A percentile compares a stretch with the other conserved stretches of the same genome.
Evolutionary conservation across 2,329 filamentous ascomycete genomes (phyloP).

Genomic region (Aureobasidium leucospermi): DNA sequence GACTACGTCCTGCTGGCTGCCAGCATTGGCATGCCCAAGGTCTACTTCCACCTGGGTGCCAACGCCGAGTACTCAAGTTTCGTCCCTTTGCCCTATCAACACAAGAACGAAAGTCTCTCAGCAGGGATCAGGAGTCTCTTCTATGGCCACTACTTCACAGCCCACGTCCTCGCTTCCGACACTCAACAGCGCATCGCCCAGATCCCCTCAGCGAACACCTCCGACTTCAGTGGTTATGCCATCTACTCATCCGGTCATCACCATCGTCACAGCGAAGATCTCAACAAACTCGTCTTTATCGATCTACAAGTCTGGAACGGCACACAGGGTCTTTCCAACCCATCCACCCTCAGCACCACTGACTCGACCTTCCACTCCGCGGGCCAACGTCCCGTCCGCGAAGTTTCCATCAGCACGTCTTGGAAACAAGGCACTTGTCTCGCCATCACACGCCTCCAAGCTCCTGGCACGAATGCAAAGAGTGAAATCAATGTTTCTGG

Average conservation of each 20-base stretch:
- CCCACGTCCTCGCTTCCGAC: slow-evolving; percentile 10
- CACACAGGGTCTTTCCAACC: neutral
- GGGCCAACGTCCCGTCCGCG: slow-evolving; percentile 8
- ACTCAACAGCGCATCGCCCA: neutral
- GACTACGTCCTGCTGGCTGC: slow-evolving; percentile 22
- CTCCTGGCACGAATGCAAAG: slow-evolving; percentile 11
- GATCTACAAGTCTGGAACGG: slow-evolving; percentile 9
- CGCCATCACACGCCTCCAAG: neutral
- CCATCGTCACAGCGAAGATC: neutral
- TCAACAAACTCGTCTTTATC: slow-evolving; percentile 2
- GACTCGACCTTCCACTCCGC: slow-evolving; percentile 8
- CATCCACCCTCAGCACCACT: neutral
- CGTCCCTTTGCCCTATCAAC: neutral
- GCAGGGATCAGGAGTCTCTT: neutral
- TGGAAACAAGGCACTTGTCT: neutral
- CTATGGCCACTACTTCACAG: slow-evolving; percentile 11
- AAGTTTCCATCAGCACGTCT: neutral
- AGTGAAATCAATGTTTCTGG: slow-evolving; percentile 1
- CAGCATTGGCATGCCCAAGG: slow-evolving; percentile 20
- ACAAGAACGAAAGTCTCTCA: neutral
- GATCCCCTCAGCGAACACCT: neutral
- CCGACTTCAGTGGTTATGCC: slow-evolving; percentile 4
- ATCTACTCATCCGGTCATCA: neutral
- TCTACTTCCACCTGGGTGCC: slow-evolving; percentile 21
- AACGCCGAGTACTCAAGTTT: slow-evolving; percentile 20